Conservation (phyloP, 768 basidiomycete species). For the Suillus bovinus region DNA sequence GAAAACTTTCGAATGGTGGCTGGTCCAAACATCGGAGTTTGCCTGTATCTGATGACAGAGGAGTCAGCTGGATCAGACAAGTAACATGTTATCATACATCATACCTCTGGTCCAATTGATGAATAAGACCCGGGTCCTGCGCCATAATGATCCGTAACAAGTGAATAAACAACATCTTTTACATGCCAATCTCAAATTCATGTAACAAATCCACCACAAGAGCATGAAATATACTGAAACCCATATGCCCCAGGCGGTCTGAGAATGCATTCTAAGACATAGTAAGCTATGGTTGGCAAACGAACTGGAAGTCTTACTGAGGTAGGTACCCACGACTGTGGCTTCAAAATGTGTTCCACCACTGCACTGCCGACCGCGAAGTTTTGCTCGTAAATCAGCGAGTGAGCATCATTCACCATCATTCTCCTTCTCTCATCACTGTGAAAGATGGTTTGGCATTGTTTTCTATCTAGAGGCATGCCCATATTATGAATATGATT, state of each 20-base stretch:
- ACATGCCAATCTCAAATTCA: conserved; percentile 39
- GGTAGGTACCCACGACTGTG: not conserved
- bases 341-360: not conserved
- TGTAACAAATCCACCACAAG: conserved; percentile 39
- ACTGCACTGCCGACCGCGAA: not conserved
- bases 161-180: conserved; percentile 37
- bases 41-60: not conserved
- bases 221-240: conserved; percentile 26
- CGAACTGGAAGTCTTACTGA: not conserved
- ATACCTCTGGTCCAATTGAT: not conserved
- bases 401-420: no score
- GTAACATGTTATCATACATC: no score
- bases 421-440: conserved; percentile 3
- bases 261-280: conserved; percentile 38
- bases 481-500: conserved; percentile 12
- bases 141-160: conserved; percentile 31
- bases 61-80: not conserved
- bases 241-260: conserved; percentile 15
- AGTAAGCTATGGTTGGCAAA: no score
- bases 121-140: not conserved
- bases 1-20: conserved; percentile 31
- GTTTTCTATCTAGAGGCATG: conserved; percentile 9
- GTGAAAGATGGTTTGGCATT: not conserved
- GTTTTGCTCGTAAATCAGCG: not conserved
- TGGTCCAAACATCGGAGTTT: conserved; percentile 30